phyloP scores from a whole-genome alignment of 192 early-diverging fungal species.

The Coemansia sp. region DNA sequence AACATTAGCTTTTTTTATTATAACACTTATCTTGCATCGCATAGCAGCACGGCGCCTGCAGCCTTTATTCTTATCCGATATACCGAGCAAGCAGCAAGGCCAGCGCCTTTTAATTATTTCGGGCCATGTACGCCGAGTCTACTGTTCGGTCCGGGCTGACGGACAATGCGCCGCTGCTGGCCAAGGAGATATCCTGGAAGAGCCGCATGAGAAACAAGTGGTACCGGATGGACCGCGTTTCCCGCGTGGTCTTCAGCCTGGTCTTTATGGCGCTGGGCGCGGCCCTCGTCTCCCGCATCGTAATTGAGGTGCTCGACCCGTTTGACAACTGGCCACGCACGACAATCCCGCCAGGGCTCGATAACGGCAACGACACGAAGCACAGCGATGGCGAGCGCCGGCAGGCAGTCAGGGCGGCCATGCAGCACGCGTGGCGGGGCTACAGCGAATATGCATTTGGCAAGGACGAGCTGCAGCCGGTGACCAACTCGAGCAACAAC shows the following conservation, averaged over 20 bases:
- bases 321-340: conserved; percentile 28
- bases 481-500: conserved; percentile 39
- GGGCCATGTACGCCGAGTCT: conserved; percentile 20
- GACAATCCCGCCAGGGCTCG: conserved; percentile 27
- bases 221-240: conserved; percentile 39
- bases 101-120: not conserved
- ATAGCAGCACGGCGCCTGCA: not conserved
- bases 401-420: conserved; percentile 34
- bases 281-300: conserved; percentile 13
- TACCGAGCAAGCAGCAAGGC: not conserved
- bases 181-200: conserved; percentile 6
- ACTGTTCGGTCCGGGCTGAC: conserved; percentile 20
- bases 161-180: conserved; percentile 29
- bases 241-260: conserved; percentile 18
- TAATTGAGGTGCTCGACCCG: conserved; percentile 32
- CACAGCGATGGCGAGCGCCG: conserved; percentile 32
- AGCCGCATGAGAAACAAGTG: conserved; percentile 23
- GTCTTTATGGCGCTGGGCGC: conserved; percentile 20
- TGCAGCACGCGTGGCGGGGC: conserved; percentile 51
- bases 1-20: not conserved
- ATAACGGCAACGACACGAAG: conserved; percentile 17
- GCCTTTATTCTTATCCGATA: not conserved
- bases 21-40: not conserved
- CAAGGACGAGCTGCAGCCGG: conserved; percentile 50
- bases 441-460: conserved; percentile 49